Conservation (phyloP, 108 stramenopile genomes). For the Nitzschia putrida region DNA sequence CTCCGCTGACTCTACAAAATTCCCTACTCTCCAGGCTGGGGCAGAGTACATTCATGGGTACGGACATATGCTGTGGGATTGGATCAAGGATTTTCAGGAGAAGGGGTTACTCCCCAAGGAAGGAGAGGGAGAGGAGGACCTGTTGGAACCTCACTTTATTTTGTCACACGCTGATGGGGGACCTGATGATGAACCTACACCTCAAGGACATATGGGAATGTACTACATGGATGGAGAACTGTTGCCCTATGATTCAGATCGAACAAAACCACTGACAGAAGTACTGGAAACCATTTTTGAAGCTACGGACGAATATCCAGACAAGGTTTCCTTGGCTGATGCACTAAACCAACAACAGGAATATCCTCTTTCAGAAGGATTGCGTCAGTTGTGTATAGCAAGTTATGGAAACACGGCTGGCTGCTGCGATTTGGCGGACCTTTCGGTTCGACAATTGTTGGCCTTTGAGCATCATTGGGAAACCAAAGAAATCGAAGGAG, state of each 20-base stretch:
- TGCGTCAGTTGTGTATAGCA: slow-evolving; percentile 32
- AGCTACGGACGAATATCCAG: background rate
- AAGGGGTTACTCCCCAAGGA: background rate
- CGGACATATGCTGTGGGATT: slow-evolving; percentile 34
- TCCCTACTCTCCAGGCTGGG: slow-evolving; percentile 42
- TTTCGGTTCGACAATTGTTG: slow-evolving; percentile 18
- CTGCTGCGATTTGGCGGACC: slow-evolving; percentile 25
- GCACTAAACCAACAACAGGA: slow-evolving; percentile 1
- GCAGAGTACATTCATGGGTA: slow-evolving; percentile 51
- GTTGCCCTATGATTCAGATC: slow-evolving; percentile 32
- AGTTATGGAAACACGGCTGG: slow-evolving; percentile 52
- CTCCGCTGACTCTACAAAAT: slow-evolving; percentile 7
- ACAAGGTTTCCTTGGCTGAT: slow-evolving; percentile 3
- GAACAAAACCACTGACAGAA: slow-evolving; percentile 25
- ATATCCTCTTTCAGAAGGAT: background rate
- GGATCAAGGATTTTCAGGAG: slow-evolving; percentile 16
- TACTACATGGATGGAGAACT: slow-evolving; percentile 42
- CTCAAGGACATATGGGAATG: slow-evolving; percentile 42
- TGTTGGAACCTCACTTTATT: slow-evolving; percentile 35
- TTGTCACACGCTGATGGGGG: slow-evolving; percentile 46
- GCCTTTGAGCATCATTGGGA: slow-evolving; percentile 45
- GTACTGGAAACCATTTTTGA: slow-evolving; percentile 24
- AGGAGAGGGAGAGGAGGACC: background rate
- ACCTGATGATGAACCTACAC: slow-evolving; percentile 30
- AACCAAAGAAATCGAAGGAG: slow-evolving; percentile 35